phyloP scores from a whole-genome alignment of 768 basidiomycete species.

The Rhodotorula kratochvilovae region DNA sequence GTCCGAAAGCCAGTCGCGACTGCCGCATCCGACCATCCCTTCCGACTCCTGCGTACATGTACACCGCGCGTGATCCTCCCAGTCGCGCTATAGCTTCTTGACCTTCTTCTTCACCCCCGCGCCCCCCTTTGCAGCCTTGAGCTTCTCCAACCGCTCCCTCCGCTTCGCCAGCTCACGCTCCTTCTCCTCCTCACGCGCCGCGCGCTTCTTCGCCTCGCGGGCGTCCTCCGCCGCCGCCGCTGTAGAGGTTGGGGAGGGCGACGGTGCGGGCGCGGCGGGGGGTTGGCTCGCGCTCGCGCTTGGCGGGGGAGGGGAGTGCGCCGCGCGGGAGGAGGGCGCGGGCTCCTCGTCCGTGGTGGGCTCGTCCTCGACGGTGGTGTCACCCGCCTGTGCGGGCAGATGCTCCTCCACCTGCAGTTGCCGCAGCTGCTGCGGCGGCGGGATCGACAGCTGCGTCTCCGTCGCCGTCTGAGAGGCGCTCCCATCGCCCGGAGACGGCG shows the following conservation, averaged over 20 bases:
- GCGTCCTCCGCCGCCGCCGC: neutral
- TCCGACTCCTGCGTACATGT: no score
- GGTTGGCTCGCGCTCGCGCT: neutral
- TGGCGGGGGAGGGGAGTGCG: neutral
- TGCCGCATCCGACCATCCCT: no score
- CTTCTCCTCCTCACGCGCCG: neutral
- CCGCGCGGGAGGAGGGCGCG: neutral
- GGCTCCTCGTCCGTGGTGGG: conserved; percentile 18
- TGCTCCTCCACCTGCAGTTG: neutral
- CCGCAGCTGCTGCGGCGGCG: no score
- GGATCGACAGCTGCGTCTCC: no score
- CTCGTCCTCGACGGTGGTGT: conserved; percentile 10
- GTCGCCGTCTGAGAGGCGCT: no score
- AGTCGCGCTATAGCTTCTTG: neutral
- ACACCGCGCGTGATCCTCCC: no score
- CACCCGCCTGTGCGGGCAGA: neutral
- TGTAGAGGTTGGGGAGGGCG: neutral
- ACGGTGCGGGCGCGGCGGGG: neutral
- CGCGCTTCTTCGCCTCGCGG: neutral
- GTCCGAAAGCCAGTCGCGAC: no score
- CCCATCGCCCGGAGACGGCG: no score
- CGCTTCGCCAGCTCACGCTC: neutral
- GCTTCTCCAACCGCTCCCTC: neutral
- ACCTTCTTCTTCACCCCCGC: neutral
- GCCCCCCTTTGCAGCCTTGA: neutral